A percentile compares a stretch with the other conserved stretches of the same genome.
These are phyloP conservation scores for Sugiyamaella castrensis DNA, from an alignment of 1,139 yeast species.

Conservation along the genomic window DNA sequence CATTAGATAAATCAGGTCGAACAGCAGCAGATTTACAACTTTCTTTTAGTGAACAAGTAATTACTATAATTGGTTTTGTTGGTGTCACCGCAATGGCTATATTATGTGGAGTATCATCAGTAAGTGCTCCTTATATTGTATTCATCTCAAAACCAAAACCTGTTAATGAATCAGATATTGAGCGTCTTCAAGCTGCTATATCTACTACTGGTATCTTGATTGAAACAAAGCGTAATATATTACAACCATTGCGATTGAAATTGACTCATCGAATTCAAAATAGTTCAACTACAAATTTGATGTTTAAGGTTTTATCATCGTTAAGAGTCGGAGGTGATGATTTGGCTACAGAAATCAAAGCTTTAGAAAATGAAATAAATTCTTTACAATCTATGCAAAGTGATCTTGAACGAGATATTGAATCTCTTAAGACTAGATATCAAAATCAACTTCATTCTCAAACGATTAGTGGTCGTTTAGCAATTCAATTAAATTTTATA, in stretches of 20 bases:
- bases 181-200: conserved; percentile 38
- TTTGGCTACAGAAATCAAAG: conserved; percentile 62
- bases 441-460: conserved; percentile 29
- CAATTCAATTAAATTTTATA: conserved; percentile 29
- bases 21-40: conserved; percentile 31
- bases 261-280: conserved; percentile 23
- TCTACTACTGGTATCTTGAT: conserved; percentile 38
- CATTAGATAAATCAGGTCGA: conserved; percentile 21
- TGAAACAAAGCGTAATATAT: conserved; percentile 27
- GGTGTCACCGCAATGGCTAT: conserved; percentile 73
- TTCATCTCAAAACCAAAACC: conserved; percentile 33
- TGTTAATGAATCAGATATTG: conserved; percentile 36
- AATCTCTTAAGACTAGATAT: conserved; percentile 27
- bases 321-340: conserved; percentile 31
- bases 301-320: conserved; percentile 29
- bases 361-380: conserved; percentile 65
- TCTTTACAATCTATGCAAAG: conserved; percentile 50
- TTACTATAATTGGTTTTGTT: conserved; percentile 62
- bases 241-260: conserved; percentile 17
- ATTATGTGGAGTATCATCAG: conserved; percentile 72
- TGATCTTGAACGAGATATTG: conserved; percentile 36
- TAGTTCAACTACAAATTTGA: conserved; percentile 29
- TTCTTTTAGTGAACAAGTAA: conserved; percentile 34
- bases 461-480: conserved; percentile 36
- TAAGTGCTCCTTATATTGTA: conserved; percentile 58